Percentiles rank a stretch among this genome's conserved stretches.
Conservation (phyloP, 2,329 filamentous ascomycete genomes). For the Harringtonia aguacate region DNA sequence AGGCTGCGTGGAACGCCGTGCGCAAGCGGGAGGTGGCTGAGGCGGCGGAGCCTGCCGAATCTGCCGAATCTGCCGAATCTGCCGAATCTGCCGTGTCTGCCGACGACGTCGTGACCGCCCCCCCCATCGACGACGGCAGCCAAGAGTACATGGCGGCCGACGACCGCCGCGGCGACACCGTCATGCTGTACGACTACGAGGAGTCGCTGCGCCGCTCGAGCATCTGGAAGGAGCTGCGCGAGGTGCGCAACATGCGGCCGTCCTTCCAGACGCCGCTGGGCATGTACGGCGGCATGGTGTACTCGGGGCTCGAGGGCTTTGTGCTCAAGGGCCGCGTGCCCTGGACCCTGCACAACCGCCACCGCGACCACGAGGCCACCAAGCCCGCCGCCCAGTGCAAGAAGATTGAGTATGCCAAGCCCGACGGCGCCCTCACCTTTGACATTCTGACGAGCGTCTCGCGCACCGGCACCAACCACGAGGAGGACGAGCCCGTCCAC, state of each 20-base stretch:
- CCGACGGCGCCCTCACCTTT: slow-evolving; percentile 88
- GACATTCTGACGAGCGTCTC: slow-evolving; percentile 94
- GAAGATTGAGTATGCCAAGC: slow-evolving; percentile 96
- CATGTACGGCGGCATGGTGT: slow-evolving; percentile 79
- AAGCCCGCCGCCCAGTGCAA: slow-evolving; percentile 66
- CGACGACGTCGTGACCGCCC: not conserved
- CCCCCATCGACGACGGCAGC: not conserved
- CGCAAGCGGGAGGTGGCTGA: slow-evolving; percentile 27
- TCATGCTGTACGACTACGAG: slow-evolving; percentile 94
- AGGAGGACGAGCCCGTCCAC: slow-evolving; percentile 96
- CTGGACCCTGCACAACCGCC: slow-evolving; percentile 85
- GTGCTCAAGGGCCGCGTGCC: slow-evolving; percentile 74
- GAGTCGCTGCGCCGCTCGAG: slow-evolving; percentile 72
- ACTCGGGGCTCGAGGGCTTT: slow-evolving; percentile 88
- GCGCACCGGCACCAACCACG: slow-evolving; percentile 93
- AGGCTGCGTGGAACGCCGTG: slow-evolving; percentile 77
- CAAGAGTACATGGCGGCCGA: too few relatives aligned
- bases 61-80: not conserved
- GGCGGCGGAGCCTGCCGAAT: not conserved
- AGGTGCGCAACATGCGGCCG: slow-evolving; percentile 95
- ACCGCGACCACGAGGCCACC: slow-evolving; percentile 67
- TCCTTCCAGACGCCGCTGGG: slow-evolving; percentile 85
- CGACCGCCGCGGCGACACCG: slow-evolving; percentile 29
- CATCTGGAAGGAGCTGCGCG: slow-evolving; percentile 90
- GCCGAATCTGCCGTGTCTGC: not conserved